Evolutionary conservation across 768 basidiomycete genomes (phyloP).

Genomic region (Gautieria morchelliformis): DNA sequence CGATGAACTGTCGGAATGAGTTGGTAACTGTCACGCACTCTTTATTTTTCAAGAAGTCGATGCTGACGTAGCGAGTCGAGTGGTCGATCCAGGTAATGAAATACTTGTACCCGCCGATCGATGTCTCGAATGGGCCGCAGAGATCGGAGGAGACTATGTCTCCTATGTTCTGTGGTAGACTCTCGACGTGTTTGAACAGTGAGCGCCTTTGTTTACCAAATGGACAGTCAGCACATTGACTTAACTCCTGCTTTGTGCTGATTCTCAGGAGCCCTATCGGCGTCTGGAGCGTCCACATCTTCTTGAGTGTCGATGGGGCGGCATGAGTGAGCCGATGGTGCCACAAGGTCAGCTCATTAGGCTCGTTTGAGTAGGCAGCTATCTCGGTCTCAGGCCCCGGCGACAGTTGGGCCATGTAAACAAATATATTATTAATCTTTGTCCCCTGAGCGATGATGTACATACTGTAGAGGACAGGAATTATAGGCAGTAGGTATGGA

Average conservation of each 20-base stretch:
- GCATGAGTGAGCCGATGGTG: background rate
- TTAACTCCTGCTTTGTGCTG: background rate
- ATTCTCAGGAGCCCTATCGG: background rate
- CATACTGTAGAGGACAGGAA: no score
- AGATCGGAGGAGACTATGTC: background rate
- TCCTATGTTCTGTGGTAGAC: background rate
- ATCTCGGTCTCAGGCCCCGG: background rate
- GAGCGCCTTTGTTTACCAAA: background rate
- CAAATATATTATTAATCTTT: background rate
- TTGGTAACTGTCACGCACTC: background rate
- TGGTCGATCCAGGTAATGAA: background rate
- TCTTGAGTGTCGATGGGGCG: background rate
- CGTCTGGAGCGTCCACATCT: background rate
- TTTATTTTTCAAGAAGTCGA: background rate
- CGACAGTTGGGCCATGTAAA: background rate
- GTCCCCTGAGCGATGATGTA: background rate
- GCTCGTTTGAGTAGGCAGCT: background rate
- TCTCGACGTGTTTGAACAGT: background rate
- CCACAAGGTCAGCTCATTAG: background rate
- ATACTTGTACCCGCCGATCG: background rate
- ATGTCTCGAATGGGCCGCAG: background rate
- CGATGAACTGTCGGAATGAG: background rate
- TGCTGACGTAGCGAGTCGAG: background rate
- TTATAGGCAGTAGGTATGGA: no score
- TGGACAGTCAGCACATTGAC: background rate